These are phyloP conservation scores for Boletellus dicymbophilus DNA, from an alignment of 1,284 basidiomycete species.

Conservation along the genomic window DNA sequence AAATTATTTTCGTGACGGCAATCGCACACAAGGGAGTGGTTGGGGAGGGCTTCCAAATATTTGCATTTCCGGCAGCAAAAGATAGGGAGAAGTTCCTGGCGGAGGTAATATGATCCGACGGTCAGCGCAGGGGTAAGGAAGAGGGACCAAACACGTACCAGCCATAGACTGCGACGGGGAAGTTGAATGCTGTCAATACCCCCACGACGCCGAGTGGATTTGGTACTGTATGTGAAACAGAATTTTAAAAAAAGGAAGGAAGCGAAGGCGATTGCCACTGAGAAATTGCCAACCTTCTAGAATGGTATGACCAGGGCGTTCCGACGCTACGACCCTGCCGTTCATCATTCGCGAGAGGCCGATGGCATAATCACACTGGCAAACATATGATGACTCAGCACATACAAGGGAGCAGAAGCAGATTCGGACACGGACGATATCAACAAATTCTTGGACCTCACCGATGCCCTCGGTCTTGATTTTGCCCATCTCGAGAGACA, in stretches of 20 bases:
- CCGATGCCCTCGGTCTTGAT: slow-evolving; percentile 91
- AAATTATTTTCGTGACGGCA: slow-evolving; percentile 85
- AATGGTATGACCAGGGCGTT: slow-evolving; percentile 89
- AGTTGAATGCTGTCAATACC: slow-evolving; percentile 92
- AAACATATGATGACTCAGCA: slow-evolving; percentile 11
- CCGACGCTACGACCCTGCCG: slow-evolving; percentile 82
- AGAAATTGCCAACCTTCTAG: slow-evolving; percentile 63
- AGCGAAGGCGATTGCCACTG: slow-evolving; percentile 2
- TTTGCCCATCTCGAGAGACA: slow-evolving; percentile 96
- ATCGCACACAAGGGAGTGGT: slow-evolving; percentile 88
- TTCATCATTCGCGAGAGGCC: slow-evolving; percentile 93
- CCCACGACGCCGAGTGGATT: slow-evolving; percentile 94
- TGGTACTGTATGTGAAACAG: slow-evolving; percentile 56
- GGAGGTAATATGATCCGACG: slow-evolving; percentile 6
- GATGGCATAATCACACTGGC: slow-evolving; percentile 70
- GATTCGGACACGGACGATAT: slow-evolving; percentile 66
- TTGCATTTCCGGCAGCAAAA: slow-evolving; percentile 89
- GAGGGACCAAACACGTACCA: slow-evolving; percentile 48
- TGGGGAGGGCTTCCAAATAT: slow-evolving; percentile 94
- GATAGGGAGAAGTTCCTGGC: slow-evolving; percentile 88
- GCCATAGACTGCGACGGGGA: slow-evolving; percentile 90
- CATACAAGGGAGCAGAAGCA: slow-evolving; percentile 1
- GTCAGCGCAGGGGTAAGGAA: not conserved
- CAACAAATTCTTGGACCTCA: slow-evolving; percentile 94
- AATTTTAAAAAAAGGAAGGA: slow-evolving; percentile 8